Evolutionary conservation across 2,329 filamentous ascomycete species (phyloP).

Genomic region (Stachybotrys chartarum): DNA sequence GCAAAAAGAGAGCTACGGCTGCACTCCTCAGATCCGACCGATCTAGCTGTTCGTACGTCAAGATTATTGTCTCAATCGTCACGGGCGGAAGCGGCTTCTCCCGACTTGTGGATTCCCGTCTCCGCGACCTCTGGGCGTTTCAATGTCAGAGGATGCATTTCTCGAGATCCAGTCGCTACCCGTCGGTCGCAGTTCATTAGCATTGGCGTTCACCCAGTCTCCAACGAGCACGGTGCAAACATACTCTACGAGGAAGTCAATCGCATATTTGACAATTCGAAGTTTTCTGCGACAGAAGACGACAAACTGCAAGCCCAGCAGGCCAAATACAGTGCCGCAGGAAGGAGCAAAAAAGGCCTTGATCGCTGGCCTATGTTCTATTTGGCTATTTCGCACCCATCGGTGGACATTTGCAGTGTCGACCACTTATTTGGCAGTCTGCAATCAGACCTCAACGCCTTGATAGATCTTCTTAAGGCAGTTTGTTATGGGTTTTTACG

Average conservation of each 20-base stretch:
- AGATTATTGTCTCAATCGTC: slow-evolving; percentile 59
- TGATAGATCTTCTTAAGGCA: slow-evolving; percentile 56
- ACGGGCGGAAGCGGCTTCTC: slow-evolving; percentile 46
- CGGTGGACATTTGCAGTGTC: slow-evolving; percentile 22
- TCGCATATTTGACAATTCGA: slow-evolving; percentile 64
- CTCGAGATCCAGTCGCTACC: slow-evolving; percentile 59
- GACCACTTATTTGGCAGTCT: slow-evolving; percentile 36
- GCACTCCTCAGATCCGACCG: slow-evolving; percentile 14
- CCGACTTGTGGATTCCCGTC: slow-evolving; percentile 60
- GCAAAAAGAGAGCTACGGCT: slow-evolving; percentile 30
- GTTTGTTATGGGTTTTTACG: slow-evolving; percentile 70
- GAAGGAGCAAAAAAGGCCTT: slow-evolving; percentile 47
- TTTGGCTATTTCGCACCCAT: slow-evolving; percentile 51
- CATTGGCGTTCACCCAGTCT: slow-evolving; percentile 63
- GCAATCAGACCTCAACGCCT: slow-evolving; percentile 38
- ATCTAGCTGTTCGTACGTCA: slow-evolving; percentile 20
- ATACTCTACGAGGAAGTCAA: slow-evolving; percentile 75
- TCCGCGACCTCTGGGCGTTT: slow-evolving; percentile 58
- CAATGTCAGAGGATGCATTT: slow-evolving; percentile 64
- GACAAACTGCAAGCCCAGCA: slow-evolving; percentile 22
- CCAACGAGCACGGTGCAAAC: slow-evolving; percentile 47
- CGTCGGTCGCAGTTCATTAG: slow-evolving; percentile 76
- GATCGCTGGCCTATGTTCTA: slow-evolving; percentile 89
- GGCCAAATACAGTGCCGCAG: slow-evolving; percentile 38
- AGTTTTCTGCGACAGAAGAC: slow-evolving; percentile 60